phyloP scores from a whole-genome alignment of 2,329 filamentous ascomycete species.

The Tolypocladium sp. region DNA sequence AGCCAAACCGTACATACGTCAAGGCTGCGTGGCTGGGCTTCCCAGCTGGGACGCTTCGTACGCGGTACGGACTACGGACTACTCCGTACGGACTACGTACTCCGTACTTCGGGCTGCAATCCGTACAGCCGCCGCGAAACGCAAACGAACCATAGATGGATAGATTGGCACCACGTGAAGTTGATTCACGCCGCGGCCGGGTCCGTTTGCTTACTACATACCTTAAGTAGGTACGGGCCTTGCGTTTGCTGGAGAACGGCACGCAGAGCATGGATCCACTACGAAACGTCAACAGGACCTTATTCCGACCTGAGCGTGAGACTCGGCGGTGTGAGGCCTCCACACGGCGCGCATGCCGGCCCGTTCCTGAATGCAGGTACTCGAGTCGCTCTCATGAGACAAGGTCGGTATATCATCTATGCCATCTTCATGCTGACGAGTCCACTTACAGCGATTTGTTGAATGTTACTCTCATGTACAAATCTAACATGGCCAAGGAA shows the following conservation, averaged over 20 bases:
- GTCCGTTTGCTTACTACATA: too few relatives aligned
- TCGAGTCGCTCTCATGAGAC: neutral
- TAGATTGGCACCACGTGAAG: neutral
- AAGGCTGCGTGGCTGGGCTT: neutral
- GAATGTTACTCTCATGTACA: neutral
- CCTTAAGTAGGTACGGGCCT: too few relatives aligned
- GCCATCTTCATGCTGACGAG: neutral
- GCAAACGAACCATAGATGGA: neutral
- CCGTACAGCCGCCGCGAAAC: neutral
- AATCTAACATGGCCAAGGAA: neutral
- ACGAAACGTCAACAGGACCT: neutral
- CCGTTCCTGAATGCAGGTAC: neutral
- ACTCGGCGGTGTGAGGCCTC: neutral
- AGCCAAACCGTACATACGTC: too few relatives aligned
- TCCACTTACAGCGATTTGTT: neutral
- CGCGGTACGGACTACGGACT: too few relatives aligned
- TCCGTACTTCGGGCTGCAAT: too few relatives aligned
- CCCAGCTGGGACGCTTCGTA: neutral
- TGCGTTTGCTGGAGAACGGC: neutral
- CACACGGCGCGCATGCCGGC: neutral
- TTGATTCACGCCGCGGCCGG: neutral
- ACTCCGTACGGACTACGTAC: too few relatives aligned
- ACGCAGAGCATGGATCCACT: neutral
- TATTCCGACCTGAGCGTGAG: neutral
- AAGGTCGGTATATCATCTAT: neutral